These are phyloP conservation scores for Saitozyma sp. DNA, from an alignment of 768 basidiomycete genomes.

Conservation along the genomic window DNA sequence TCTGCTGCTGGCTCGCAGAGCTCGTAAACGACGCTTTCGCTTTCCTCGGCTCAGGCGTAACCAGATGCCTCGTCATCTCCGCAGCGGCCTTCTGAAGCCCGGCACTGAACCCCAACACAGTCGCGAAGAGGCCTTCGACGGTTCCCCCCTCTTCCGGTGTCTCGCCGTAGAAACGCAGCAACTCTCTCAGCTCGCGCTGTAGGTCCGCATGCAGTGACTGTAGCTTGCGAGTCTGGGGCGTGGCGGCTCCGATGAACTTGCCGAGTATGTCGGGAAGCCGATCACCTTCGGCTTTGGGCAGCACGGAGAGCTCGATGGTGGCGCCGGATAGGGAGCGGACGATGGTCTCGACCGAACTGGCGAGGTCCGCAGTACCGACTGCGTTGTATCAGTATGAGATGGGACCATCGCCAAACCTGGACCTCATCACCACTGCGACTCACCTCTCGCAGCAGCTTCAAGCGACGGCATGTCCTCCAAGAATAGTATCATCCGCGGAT, in stretches of 20 bases:
- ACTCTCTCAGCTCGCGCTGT: slow-evolving; percentile 62
- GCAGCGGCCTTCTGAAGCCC: slow-evolving; percentile 44
- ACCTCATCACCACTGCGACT: slow-evolving; percentile 24
- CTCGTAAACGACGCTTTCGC: no score
- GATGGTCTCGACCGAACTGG: slow-evolving; percentile 9
- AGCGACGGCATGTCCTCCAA: slow-evolving; percentile 77
- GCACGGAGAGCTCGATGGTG: slow-evolving; percentile 52
- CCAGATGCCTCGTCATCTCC: slow-evolving; percentile 56
- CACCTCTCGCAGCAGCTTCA: slow-evolving; percentile 79
- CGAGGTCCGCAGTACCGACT: slow-evolving; percentile 4
- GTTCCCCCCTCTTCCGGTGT: slow-evolving; percentile 55
- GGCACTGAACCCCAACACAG: slow-evolving; percentile 27
- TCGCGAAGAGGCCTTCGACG: slow-evolving; percentile 62
- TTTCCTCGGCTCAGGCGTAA: slow-evolving; percentile 48
- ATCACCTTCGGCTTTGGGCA: slow-evolving; percentile 57
- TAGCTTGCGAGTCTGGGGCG: slow-evolving; percentile 65
- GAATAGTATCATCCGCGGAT: slow-evolving; percentile 68
- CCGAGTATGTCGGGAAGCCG: slow-evolving; percentile 59
- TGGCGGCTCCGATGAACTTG: slow-evolving; percentile 61
- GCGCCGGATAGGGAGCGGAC: slow-evolving; percentile 57
- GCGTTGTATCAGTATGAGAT: neutral
- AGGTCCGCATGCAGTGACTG: slow-evolving; percentile 63
- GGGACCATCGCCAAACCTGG: neutral
- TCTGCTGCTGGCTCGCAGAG: no score
- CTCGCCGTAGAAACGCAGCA: slow-evolving; percentile 78